phyloP scores from a whole-genome alignment of 352 stramenopile genomes.

The Phytophthora foliorum region DNA sequence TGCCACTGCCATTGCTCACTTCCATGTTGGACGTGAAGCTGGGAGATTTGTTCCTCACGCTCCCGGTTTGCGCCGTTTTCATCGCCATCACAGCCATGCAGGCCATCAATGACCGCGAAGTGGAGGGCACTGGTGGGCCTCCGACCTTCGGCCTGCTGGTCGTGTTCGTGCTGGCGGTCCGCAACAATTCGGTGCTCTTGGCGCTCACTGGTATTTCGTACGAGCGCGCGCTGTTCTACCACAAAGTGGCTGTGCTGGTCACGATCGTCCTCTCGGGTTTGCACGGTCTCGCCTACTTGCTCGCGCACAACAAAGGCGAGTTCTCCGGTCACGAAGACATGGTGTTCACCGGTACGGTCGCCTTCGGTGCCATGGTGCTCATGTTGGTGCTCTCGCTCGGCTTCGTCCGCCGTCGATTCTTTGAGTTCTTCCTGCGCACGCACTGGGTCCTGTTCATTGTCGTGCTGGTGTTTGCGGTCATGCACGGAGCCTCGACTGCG shows the following conservation, averaged over 20 bases:
- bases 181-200: conserved; percentile 64
- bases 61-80: conserved; percentile 32
- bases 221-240: conserved; percentile 62
- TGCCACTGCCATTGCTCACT: conserved; percentile 39
- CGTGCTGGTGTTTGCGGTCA: conserved; percentile 49
- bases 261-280: conserved; percentile 47
- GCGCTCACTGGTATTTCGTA: conserved; percentile 54
- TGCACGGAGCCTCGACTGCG: conserved; percentile 48
- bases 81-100: conserved; percentile 29
- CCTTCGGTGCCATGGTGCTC: conserved; percentile 44
- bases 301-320: conserved; percentile 32
- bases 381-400: conserved; percentile 48
- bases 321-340: conserved; percentile 34
- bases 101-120: conserved; percentile 24
- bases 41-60: conserved; percentile 43
- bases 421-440: conserved; percentile 59
- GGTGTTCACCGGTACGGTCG: conserved; percentile 32
- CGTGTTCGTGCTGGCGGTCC: conserved; percentile 51
- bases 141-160: conserved; percentile 46
- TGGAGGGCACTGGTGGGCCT: conserved; percentile 24
- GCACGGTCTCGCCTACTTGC: conserved; percentile 55
- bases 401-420: conserved; percentile 54
- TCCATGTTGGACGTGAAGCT: conserved; percentile 46
- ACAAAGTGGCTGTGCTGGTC: conserved; percentile 50
- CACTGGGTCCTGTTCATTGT: conserved; percentile 67